Evolutionary conservation across 306 rosid genomes (phyloP), one percentile per base, ranked within the genome.

Genomic region (Purshia tridentata): DNA sequence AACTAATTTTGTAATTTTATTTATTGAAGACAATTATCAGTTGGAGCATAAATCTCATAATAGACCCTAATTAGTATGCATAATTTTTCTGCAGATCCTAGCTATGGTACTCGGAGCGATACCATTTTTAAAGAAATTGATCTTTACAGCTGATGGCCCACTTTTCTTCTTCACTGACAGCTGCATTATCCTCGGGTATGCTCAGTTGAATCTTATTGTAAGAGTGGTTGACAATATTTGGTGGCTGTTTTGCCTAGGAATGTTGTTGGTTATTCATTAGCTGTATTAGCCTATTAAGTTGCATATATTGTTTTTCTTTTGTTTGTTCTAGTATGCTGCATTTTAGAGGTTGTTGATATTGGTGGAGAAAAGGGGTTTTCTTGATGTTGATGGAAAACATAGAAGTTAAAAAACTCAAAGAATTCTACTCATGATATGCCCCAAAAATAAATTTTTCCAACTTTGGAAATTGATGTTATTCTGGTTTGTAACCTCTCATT

Each of bases 111-210:
- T 95, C 61, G 99, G 99, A 41, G 81, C 87, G 10, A 67, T 87
- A 64, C 99, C 99, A 71, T 79, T 90, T 83, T 75, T 88, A 14
- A 95, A 89, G 88, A 57, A 66, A 72, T 76, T 86, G 74, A 88
- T 95, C 78, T 87, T 95, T 69, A 85, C 93, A 50, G n/a, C 88
- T 10, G 93, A 83, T 78, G 98, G 91, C 82, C 98, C 99, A 42
- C 72, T 95, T 22, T 95, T 87, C 80, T 95, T 95, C 88, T 88
- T 95, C 83, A 95, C 98, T 12, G 98, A 95, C 79, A 95, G 98
- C 84, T 95, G 99, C 90, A 90, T 82, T 70, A 95, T 95, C 76
- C 97, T 95, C 48, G 99, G 99, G 99, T 95, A 92, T 72, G 88
- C 53, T 72, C 66, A 49, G 39, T 74, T 76, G 69, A 78, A 65